These are phyloP conservation scores for Lentinula edodes DNA, from an alignment of 768 basidiomycete species.

Conservation along the genomic window DNA sequence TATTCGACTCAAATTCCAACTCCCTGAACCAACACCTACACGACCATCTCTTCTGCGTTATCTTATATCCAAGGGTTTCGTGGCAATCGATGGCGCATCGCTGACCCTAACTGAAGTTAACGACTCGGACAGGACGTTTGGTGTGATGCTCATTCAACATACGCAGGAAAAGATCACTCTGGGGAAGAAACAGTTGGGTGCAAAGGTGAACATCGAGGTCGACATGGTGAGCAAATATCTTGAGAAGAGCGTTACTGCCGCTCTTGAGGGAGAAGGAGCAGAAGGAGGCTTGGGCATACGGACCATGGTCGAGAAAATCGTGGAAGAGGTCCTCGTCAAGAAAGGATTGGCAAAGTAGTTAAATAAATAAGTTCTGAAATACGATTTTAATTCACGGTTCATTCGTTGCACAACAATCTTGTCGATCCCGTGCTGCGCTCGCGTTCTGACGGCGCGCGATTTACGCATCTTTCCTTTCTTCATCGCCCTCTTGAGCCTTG, in stretches of 20 bases:
- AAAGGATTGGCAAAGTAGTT: conserved; percentile 28
- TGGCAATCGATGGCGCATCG: conserved; percentile 91
- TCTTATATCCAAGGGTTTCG: conserved; percentile 90
- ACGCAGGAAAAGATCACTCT: conserved; percentile 87
- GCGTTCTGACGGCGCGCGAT: no score
- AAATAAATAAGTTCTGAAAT: neutral
- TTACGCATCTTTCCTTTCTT: no score
- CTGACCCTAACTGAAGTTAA: conserved; percentile 83
- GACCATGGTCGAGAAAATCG: conserved; percentile 50
- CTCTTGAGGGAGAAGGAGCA: conserved; percentile 53
- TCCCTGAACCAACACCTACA: conserved; percentile 52
- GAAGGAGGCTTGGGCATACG: conserved; percentile 42
- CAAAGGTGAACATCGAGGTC: conserved; percentile 90
- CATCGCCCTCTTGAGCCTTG: no score
- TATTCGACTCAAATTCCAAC: conserved; percentile 74
- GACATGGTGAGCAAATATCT: conserved; percentile 95
- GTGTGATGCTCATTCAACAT: conserved; percentile 94
- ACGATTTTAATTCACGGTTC: no score
- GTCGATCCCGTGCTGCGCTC: no score
- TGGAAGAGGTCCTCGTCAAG: conserved; percentile 46
- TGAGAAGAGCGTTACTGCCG: conserved; percentile 72
- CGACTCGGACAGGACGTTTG: conserved; percentile 58
- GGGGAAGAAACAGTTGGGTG: conserved; percentile 65
- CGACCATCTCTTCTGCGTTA: conserved; percentile 70
- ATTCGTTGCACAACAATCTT: no score